Base-by-base conservation (phyloP, 73 alveolate species). In the Paramecium sexaurelia region DNA sequence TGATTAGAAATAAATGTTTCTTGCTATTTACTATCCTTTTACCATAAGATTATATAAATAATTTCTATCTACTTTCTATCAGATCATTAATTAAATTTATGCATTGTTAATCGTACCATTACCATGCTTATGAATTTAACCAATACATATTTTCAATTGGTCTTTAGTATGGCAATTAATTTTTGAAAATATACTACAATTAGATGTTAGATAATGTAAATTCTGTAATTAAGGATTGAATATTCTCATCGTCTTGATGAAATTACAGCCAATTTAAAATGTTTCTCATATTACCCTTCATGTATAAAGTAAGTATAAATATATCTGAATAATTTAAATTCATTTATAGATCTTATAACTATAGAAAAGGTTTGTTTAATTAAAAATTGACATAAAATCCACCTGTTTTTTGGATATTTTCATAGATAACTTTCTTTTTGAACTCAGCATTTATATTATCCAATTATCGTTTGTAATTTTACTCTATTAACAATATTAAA, bases 391-490 rank as follows among this genome's bases (percentile, higher is more conserved):
- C 20, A 61, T 7, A 61, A 61, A 61, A 61, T 1, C 43, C 83
- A 2, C 83, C 83, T 11, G 20, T 7, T 5, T 61, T 45, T 32
- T 61, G 20, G 11, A 71, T 35, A 8, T 29, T 33, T 71, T 71
- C 86, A 71, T 35, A 71, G 32, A 71, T 71, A 35, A 71, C 86
- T 35, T 71, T 71, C 51, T 29, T 20, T 36, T 71, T 71, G 9
- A 71, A 35, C 35, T 37, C 55, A 1, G 7, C 36, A 71, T 71
- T 71, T 0, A 71, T 35, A 4, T 11, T 13, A 5, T 33, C 27
- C 17, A 71, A 33, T 71, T 71, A 22, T 9, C 13, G 66, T 27
- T 36, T 19, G 29, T 71, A 71, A 71, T 8, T 71, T 8, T 36
- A 24, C 27, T 71, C 86, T 11, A 71, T 71, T 33, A 71, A 17